Evolutionary conservation across 2,329 filamentous ascomycete genomes (phyloP), one percentile per base, ranked within the genome.

Genomic region (Ophiocordyceps camponoti-leonardi): DNA sequence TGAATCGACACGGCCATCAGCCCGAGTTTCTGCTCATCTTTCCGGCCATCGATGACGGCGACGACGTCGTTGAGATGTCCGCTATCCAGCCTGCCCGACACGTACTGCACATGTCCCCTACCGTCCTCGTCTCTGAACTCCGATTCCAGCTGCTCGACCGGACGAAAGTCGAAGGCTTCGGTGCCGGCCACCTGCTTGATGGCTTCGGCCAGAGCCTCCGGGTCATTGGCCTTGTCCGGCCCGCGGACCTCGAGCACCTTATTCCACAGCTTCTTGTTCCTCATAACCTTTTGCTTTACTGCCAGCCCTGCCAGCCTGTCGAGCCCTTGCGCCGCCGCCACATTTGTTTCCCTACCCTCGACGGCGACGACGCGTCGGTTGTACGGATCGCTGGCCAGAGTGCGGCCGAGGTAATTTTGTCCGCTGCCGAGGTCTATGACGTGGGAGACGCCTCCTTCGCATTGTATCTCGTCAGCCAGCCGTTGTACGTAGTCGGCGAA

Each of bases 401-500:
- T 83, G 42, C 92, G 75, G 1, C 92, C 90, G 4, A 98, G 77
- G 57, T 98, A 98, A 58, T 95, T 96, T 61, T 96, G 90, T 0
- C 92, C 92, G 45, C 87, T 94, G 26, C 92, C 92, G 61, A 96
- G 94, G 63, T 98, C 92, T 43, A 96, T 81, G 48, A 94, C 79
- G 64, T 96, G 88, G 0, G 86, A 63, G 43, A 68, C 63, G 0
- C 68, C 66, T 40, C 81, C 72, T 1, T 75, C 65, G 2, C 67
- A 58, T 3, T 75, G 71, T 22, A 94, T 72, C 26, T 74, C 71
- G 45, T 65, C 62, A 0, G 75, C 69, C 11, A 81, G 65, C 3
- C 64, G 56, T 44, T 86, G 74, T 45, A 96, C 76, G 55, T 90
- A 96, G 50, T 75, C 75, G n/a, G 90, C 83, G 57, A 96, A 95